These are phyloP conservation scores for Mayamaea pseudoterrestris DNA, from an alignment of 108 stramenopile species.

Conservation along the genomic window DNA sequence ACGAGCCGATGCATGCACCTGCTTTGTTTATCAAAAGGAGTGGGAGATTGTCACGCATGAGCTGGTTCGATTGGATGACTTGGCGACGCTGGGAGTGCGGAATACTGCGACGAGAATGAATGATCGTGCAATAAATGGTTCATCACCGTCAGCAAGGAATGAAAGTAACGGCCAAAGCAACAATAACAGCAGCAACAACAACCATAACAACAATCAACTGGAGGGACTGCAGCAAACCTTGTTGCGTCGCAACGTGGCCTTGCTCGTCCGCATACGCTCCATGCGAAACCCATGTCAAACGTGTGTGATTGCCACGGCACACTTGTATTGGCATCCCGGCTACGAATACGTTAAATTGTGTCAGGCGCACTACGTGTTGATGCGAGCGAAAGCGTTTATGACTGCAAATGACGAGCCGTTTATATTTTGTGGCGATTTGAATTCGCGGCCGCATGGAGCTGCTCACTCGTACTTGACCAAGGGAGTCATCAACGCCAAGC, in stretches of 20 bases:
- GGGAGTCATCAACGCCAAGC: slow-evolving; percentile 51
- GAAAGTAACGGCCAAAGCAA: background rate
- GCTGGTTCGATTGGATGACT: slow-evolving; percentile 61
- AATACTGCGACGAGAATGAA: no score
- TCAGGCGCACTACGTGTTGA: slow-evolving; percentile 48
- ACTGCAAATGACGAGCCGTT: slow-evolving; percentile 15
- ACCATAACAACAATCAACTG: slow-evolving; percentile 25
- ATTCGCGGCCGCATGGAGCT: slow-evolving; percentile 50
- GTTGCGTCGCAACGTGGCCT: slow-evolving; percentile 56
- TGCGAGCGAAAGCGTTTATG: slow-evolving; percentile 21
- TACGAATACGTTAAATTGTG: slow-evolving; percentile 73
- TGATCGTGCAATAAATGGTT: no score
- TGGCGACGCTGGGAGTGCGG: slow-evolving; percentile 33
- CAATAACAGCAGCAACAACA: slow-evolving; percentile 2
- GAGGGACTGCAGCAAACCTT: slow-evolving; percentile 47
- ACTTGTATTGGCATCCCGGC: slow-evolving; percentile 80
- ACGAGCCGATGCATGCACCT: slow-evolving; percentile 58
- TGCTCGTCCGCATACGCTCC: slow-evolving; percentile 41
- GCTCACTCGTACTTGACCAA: slow-evolving; percentile 55
- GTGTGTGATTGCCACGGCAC: slow-evolving; percentile 52
- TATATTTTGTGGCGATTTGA: slow-evolving; percentile 70
- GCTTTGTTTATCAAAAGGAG: slow-evolving; percentile 26
- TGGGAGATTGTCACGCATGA: slow-evolving; percentile 32
- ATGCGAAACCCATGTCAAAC: slow-evolving; percentile 12
- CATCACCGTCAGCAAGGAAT: no score